phyloP scores from a whole-genome alignment of 2,329 filamentous ascomycete species.

The Zasmidium citrigriseum region DNA sequence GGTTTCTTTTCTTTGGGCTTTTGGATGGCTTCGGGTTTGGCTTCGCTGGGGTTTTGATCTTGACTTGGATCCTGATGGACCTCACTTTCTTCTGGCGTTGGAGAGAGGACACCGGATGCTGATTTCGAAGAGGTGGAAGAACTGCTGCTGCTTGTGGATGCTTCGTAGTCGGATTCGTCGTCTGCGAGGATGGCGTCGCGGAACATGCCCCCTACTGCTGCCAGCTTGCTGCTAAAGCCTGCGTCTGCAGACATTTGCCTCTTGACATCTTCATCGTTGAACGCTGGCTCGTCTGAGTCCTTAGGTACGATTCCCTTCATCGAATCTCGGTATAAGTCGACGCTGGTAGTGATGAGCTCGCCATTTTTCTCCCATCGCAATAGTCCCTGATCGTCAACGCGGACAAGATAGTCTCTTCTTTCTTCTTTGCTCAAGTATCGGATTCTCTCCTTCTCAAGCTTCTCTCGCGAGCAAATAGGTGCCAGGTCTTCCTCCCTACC shows the following conservation, averaged over 20 bases:
- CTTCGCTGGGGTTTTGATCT: conserved; percentile 53
- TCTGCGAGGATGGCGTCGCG: conserved; percentile 7
- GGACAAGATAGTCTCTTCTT: conserved; percentile 75
- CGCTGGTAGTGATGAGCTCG: conserved; percentile 72
- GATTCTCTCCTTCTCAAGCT: conserved; percentile 75
- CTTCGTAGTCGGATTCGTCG: conserved; percentile 7
- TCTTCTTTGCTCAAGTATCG: conserved; percentile 85
- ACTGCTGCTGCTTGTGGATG: neutral
- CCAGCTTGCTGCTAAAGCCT: conserved; percentile 15
- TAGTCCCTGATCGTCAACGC: conserved; percentile 69
- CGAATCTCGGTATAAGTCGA: conserved; percentile 72
- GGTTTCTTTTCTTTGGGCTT: conserved; percentile 4
- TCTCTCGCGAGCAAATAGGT: conserved; percentile 66
- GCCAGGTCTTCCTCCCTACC: conserved; percentile 69
- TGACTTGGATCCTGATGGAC: conserved; percentile 29
- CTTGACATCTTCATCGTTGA: conserved; percentile 24
- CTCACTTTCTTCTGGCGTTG: neutral
- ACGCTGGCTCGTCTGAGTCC: conserved; percentile 42
- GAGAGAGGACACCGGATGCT: no score
- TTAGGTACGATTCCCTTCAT: conserved; percentile 59
- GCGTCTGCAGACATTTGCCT: conserved; percentile 13
- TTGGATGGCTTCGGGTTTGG: neutral
- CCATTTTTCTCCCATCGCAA: conserved; percentile 86
- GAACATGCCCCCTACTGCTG: conserved; percentile 18
- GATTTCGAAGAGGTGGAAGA: conserved; percentile 42